Evolutionary conservation across 805 yeast species (phyloP), one percentile per base, ranked within the genome.

Genomic region (Pichia occidentalis): DNA sequence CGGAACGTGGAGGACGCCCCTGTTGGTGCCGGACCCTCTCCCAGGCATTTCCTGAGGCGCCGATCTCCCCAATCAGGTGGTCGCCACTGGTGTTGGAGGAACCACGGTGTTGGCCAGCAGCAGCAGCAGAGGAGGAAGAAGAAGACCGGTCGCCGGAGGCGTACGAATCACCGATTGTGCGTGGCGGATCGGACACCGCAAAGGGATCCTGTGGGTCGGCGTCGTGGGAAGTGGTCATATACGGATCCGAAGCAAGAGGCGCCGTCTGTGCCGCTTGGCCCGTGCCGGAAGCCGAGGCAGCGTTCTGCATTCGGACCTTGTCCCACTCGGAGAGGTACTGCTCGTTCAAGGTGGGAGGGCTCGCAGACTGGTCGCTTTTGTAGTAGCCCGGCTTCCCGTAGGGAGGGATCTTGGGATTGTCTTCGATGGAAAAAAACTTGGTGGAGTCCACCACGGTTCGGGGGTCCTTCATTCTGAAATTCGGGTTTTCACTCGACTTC

Each of bases 381-480:
- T 39, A 34, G 25, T 34, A 39, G 5, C 39, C 43, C 4, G 47
- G 45, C 18, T 21, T 34, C 4, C 48, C 47, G 35, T 40, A 43
- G 10, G 34, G 30, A 13, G 48, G 43, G 12, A 34, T 16, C 13
- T 13, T 22, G 10, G 36, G 36, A 13, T 25, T 19, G 23, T 34
- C 36, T 13, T 39, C 43, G n/a, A 39, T 19, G 7, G 32, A 25
- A 17, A 39, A 39, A 13, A 29, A 39, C 28, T 39, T 34, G 2
- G 29, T 36, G 0, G 40, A 28, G 22, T 35, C 38, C 5, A 16
- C 35, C 16, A 45, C 48, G 0, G 51, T 49, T 48, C 68, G 59
- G 5, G 87, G 87, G 49, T 80, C 80, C 38, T 70, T 71, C 46
- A 80, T 57, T 26, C 71, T 62, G 34, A 65, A 64, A 16, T 64